Evolutionary conservation across 1,284 basidiomycete species (phyloP).

Genomic region (Tausonia pullulans): DNA sequence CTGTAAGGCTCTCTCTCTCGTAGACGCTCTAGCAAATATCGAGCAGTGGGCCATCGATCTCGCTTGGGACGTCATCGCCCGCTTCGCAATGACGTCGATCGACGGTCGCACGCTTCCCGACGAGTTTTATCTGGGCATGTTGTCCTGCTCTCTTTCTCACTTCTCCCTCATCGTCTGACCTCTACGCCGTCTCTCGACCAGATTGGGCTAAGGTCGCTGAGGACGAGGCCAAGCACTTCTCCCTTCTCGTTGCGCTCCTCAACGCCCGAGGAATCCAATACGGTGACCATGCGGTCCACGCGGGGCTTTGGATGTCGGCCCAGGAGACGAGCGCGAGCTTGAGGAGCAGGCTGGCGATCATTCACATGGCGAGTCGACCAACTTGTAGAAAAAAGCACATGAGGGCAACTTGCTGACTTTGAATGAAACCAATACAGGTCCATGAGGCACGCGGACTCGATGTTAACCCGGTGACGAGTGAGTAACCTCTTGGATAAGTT

Average conservation of each 20-base stretch:
- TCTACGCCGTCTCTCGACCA: conserved; percentile 17
- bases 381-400: neutral
- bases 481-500: no score
- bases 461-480: conserved; percentile 65
- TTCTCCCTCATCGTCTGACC: conserved; percentile 26
- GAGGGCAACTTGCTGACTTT: neutral
- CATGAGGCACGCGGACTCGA: conserved; percentile 81
- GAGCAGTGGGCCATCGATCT: conserved; percentile 87
- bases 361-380: conserved; percentile 41
- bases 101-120: conserved; percentile 46
- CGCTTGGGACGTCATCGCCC: conserved; percentile 76
- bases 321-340: conserved; percentile 59
- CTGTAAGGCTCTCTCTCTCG: neutral
- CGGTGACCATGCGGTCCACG: conserved; percentile 47
- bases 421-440: conserved; percentile 41
- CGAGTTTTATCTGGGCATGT: conserved; percentile 61
- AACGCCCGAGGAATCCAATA: conserved; percentile 15
- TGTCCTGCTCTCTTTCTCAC: neutral
- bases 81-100: conserved; percentile 45
- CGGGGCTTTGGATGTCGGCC: conserved; percentile 72
- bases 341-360: conserved; percentile 66
- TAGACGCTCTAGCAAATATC: conserved; percentile 65
- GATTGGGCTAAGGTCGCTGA: conserved; percentile 46
- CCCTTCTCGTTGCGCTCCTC: conserved; percentile 35
- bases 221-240: conserved; percentile 66